Evolutionary conservation across 345 rosid species (phyloP).

Genomic region (Gossypioides kirkii): DNA sequence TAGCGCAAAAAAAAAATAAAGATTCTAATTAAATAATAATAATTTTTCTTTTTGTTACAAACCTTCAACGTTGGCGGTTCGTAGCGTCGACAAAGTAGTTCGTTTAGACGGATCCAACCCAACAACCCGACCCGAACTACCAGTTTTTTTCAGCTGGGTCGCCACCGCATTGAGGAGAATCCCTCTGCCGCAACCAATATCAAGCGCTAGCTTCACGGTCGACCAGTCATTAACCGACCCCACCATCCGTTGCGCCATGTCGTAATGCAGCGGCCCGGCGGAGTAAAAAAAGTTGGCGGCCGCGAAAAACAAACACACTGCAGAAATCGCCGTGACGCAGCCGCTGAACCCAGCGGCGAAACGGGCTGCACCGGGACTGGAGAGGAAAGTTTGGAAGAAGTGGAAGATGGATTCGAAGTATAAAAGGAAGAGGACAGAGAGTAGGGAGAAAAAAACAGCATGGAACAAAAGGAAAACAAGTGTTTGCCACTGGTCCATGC

Average conservation of each 20-base stretch:
- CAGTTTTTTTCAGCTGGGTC: conserved; percentile 86
- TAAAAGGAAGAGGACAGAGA: conserved; percentile 58
- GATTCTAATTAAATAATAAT: too few relatives aligned
- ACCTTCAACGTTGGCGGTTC: conserved; percentile 91
- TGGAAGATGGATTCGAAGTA: conserved; percentile 61
- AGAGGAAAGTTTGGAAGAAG: conserved; percentile 37
- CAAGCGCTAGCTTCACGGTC: conserved; percentile 76
- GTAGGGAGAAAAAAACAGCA: conserved; percentile 61
- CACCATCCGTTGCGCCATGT: conserved; percentile 93
- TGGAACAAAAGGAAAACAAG: conserved; percentile 58
- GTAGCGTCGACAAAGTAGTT: conserved; percentile 81
- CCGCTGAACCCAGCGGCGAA: conserved; percentile 78
- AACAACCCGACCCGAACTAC: conserved; percentile 92
- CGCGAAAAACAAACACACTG: conserved; percentile 66
- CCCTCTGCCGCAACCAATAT: conserved; percentile 94
- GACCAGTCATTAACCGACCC: conserved; percentile 85
- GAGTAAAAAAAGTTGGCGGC: conserved; percentile 86
- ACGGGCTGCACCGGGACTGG: conserved; percentile 47
- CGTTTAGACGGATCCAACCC: conserved; percentile 75
- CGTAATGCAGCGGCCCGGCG: conserved; percentile 63
- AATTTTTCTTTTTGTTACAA: background rate
- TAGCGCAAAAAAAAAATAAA: background rate
- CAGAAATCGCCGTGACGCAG: conserved; percentile 62
- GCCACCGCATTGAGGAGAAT: conserved; percentile 86
- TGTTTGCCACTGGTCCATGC: conserved; percentile 88